Evolutionary conservation across 108 stramenopile genomes (phyloP), one percentile per base, ranked within the genome.

Genomic region (Craspedostauros australis): DNA sequence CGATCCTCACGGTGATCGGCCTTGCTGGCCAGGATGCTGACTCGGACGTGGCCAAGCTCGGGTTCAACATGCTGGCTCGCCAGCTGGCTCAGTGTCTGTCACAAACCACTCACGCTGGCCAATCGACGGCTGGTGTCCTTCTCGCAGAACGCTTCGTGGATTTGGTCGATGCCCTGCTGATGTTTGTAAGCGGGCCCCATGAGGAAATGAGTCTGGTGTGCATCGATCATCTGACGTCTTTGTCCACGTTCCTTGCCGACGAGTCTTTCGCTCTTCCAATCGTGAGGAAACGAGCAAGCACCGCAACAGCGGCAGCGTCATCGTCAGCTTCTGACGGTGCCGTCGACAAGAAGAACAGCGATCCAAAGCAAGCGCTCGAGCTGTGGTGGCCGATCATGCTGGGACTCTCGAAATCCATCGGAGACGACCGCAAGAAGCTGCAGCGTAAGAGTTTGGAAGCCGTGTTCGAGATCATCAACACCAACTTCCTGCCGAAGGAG

Each of bases 301-400:
- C 23, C n/a, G 6, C 40, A 8, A 41, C 56, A 2, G 14, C 16
- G 2, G 7, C 7, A 6, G 28, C n/a, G 16, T 11, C 54, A 26
- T 1, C 34, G 14, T 51, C 57, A 5, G 4, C 15, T 24, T 26
- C 40, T 11, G 59, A 51, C 5, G 18, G 29, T 15, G 59, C 42
- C 29, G 39, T 4, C 2, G 45, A 24, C 1, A 39, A 51, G 11
- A 56, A 43, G 20, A 54, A 55, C 11, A 21, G 1, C 9, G 23
- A 14, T 5, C 9, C n/a, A 9, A 64, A 60, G n/a, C 46, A 60
- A 39, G 82, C 85, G 34, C 49, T 92, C 16, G 89, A 90, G 59
- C 64, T 93, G 5, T 99, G 98, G 95, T 99, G 96, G 96, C 95
- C 98, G 5, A 79, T 99, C 29, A 66, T 99, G 50, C 73, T 96